Evolutionary conservation across 768 basidiomycete genomes (phyloP), one percentile per base, ranked within the genome.

Genomic region (Xerocomus brunneocitrinus): DNA sequence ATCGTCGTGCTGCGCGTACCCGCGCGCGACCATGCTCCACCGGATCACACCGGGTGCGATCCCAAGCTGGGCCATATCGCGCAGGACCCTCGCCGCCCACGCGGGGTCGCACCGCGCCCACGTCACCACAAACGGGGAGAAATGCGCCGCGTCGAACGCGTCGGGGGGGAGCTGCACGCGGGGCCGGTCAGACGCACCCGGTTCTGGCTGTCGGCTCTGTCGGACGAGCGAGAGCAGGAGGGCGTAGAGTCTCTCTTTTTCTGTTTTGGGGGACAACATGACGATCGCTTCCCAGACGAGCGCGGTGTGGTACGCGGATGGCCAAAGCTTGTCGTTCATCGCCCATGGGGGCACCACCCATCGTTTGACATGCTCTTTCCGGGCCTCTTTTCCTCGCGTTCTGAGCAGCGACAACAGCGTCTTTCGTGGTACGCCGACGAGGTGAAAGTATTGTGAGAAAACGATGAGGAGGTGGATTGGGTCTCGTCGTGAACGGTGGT

Each of bases 51-150:
- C 67, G 0, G 84, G 84, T 5, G 60, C 48, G 28, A 87, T 56
- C 4, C 76, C 77, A 0, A 77, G 60, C 7, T 59, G 47, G 4
- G 72, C 43, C 81, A 87, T 84, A 60, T 86, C 82, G n/a, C 57
- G 57, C 36, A 87, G 47, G 19, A 85, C 70, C 22, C 58, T 54
- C 0, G 70, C 60, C 0, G 77, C 79, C 28, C 63, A 62, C 5
- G 59, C 44, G 0, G 74, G 62, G 1, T 55, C 58, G 4, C 61
- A 47, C 5, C 58, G 50, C 47, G 73, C 72, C 58, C 81, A 69
- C 19, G 63, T 64, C 34, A 69, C 63, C 38, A 85, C 65, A 62
- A 87, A 87, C 0, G 81, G 75, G 1, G 73, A 79, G 61, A 87
- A 88, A 55, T 73, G 71, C 34, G 67, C 60, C 31, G 63, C 58